phyloP scores from a whole-genome alignment of 129 eudicot species.

The Centrapalus pauciflorus region DNA sequence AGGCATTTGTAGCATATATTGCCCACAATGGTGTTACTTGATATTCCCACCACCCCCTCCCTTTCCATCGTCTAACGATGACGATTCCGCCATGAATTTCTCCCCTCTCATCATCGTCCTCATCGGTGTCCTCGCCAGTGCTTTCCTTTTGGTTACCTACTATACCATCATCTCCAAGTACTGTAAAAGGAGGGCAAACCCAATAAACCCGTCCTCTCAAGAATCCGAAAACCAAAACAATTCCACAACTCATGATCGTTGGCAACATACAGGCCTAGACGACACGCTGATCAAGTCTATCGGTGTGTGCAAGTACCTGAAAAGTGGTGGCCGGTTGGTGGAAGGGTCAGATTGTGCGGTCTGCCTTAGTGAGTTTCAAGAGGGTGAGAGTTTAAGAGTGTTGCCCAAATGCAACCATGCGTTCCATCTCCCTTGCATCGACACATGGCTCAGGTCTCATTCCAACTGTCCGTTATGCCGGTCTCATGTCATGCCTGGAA shows the following conservation, averaged over 20 bases:
- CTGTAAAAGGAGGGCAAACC: slow-evolving; percentile 46
- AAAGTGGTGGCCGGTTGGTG: slow-evolving; percentile 43
- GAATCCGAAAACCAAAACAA: slow-evolving; percentile 24
- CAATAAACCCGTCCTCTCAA: neutral
- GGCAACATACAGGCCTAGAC: slow-evolving; percentile 53
- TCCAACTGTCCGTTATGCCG: slow-evolving; percentile 84
- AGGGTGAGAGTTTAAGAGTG: slow-evolving; percentile 60
- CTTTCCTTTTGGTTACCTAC: slow-evolving; percentile 66
- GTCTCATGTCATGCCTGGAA: slow-evolving; percentile 31
- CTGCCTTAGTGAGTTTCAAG: slow-evolving; percentile 70
- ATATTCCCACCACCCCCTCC: slow-evolving; percentile 53
- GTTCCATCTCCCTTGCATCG: slow-evolving; percentile 81
- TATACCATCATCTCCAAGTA: slow-evolving; percentile 58
- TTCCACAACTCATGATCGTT: slow-evolving; percentile 31
- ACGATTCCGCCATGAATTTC: slow-evolving; percentile 43
- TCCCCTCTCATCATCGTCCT: slow-evolving; percentile 66
- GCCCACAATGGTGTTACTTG: slow-evolving; percentile 78
- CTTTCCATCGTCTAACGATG: slow-evolving; percentile 17
- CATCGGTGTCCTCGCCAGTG: slow-evolving; percentile 57
- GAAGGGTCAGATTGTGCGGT: slow-evolving; percentile 70
- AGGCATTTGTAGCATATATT: slow-evolving; percentile 70
- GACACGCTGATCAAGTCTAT: slow-evolving; percentile 60
- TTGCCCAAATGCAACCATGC: slow-evolving; percentile 84
- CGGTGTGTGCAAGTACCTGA: slow-evolving; percentile 49
- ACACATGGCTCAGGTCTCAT: slow-evolving; percentile 70